Evolutionary conservation across 208 protist genomes (phyloP), one percentile per base, ranked within the genome.

Genomic region (Naegleria gruberi): DNA sequence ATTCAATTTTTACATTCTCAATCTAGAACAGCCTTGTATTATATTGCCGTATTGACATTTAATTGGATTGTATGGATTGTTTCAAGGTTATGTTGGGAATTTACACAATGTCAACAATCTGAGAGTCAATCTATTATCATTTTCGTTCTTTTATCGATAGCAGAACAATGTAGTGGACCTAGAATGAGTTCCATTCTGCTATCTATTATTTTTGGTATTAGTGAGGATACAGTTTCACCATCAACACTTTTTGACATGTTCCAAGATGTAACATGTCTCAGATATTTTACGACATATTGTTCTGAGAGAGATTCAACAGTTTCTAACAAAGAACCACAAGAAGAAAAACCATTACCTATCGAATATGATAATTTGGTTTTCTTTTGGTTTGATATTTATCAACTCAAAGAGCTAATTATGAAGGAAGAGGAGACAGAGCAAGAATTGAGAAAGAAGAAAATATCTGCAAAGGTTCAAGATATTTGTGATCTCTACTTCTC

Each of bases 131-230:
- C 17, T 12, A 46, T 30, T 86, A 6, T 26, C 2, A 86, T 86
- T 19, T 86, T 86, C 45, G 43, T 86, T 12, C 34, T 46, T 40
- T 46, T 86, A 15, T 46, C 34, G 0, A 86, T 86, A 37, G 15
- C 34, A 42, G 15, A 42, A 8, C 82, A 86, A 47, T 86, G 82
- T 46, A 86, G 42, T 47, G 82, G 82, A 26, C 82, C 82, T 17
- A 23, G 82, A 42, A 26, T 86, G 17, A 37, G 34, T 42, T 86
- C 30, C 15, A 86, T 86, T 46, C 19, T 86, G n/a, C n/a, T 86
- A 12, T 45, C 40, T 86, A 86, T 86, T n/a, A 86, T 86, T 37
- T 86, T 42, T 86, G 82, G 82, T 45, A 46, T 86, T 46, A 17
- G 40, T 37, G 82, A 86, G 41, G 34, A 86, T 86, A 86, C 82